Percentiles rank a stretch among this genome's conserved stretches.
These are phyloP conservation scores for Sugiyamaella novakii DNA, from an alignment of 1,139 yeast species.

Conservation along the genomic window DNA sequence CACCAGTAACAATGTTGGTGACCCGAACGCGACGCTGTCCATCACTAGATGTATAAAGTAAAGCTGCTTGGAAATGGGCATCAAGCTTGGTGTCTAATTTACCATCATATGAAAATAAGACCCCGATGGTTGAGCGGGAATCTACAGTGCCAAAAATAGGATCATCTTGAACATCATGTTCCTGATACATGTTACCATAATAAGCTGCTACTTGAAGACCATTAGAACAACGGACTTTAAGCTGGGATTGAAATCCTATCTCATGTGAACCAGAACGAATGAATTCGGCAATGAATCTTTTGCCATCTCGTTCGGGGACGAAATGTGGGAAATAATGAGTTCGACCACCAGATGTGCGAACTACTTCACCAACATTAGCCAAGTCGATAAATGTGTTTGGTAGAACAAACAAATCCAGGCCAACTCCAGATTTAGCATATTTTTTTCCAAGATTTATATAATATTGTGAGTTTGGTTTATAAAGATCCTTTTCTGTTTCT, in stretches of 20 bases:
- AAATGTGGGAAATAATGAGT: constrained; percentile 69
- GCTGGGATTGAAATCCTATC: constrained; percentile 76
- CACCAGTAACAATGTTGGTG: constrained; percentile 78
- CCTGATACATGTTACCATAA: constrained; percentile 56
- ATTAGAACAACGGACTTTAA: constrained; percentile 84
- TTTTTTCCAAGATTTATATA: constrained; percentile 64
- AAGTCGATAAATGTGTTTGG: constrained; percentile 70
- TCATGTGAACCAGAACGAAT: constrained; percentile 44
- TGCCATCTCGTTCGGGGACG: constrained; percentile 69
- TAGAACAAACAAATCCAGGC: constrained; percentile 75
- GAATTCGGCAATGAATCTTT: constrained; percentile 58
- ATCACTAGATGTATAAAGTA: constrained; percentile 73
- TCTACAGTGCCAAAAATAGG: constrained; percentile 72
- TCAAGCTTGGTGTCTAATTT: constrained; percentile 70
- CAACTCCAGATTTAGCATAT: constrained; percentile 62
- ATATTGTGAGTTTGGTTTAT: constrained; percentile 62
- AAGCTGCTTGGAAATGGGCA: constrained; percentile 89
- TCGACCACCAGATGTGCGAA: constrained; percentile 72
- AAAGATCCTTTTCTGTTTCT: constrained; percentile 52
- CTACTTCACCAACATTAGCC: constrained; percentile 69
- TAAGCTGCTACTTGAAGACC: constrained; percentile 85
- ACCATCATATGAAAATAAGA: constrained; percentile 76
- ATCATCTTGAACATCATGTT: constrained; percentile 46
- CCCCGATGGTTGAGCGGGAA: constrained; percentile 67
- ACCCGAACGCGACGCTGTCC: constrained; percentile 87